Evolutionary conservation across 2,329 filamentous ascomycete genomes (phyloP).

Genomic region (Ambrosiella cleistominuta): DNA sequence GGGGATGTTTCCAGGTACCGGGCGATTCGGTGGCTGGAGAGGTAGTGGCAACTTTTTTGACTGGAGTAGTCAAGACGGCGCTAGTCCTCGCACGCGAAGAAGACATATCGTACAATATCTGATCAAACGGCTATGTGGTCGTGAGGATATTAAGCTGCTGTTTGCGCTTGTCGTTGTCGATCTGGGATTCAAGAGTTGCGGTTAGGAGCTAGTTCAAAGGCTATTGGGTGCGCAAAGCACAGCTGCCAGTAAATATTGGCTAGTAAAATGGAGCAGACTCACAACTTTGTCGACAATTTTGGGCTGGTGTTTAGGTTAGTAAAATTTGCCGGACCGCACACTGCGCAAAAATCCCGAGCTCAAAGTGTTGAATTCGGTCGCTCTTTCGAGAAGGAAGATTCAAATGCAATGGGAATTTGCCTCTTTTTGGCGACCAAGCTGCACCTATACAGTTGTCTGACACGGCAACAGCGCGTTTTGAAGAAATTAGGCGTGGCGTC

Average conservation of each 20-base stretch:
- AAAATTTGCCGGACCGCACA: not conserved
- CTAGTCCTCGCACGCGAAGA: not conserved
- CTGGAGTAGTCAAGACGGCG: constrained; percentile 19
- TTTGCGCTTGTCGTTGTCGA: not conserved
- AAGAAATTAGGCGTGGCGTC: not conserved
- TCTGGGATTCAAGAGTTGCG: not conserved
- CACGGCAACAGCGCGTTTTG: constrained; percentile 5
- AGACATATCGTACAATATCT: not conserved
- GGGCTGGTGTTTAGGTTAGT: not conserved
- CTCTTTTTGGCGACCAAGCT: not conserved
- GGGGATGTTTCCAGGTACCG: constrained; percentile 82
- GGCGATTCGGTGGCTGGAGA: constrained; percentile 33
- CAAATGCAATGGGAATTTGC: not conserved
- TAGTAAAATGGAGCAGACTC: not conserved
- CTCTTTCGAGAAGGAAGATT: not conserved
- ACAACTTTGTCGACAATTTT: not conserved
- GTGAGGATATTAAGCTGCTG: not conserved
- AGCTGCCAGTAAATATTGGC: not conserved
- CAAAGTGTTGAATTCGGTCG: not conserved
- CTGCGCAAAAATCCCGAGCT: not conserved
- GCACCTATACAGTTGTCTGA: not conserved
- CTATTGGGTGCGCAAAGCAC: not conserved
- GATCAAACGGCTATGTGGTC: not conserved
- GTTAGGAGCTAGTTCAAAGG: not conserved
- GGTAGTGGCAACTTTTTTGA: constrained; percentile 25